Evolutionary conservation across 2,329 filamentous ascomycete species (phyloP), one percentile per base, ranked within the genome.

Genomic region (Zymoseptoria passerinii): DNA sequence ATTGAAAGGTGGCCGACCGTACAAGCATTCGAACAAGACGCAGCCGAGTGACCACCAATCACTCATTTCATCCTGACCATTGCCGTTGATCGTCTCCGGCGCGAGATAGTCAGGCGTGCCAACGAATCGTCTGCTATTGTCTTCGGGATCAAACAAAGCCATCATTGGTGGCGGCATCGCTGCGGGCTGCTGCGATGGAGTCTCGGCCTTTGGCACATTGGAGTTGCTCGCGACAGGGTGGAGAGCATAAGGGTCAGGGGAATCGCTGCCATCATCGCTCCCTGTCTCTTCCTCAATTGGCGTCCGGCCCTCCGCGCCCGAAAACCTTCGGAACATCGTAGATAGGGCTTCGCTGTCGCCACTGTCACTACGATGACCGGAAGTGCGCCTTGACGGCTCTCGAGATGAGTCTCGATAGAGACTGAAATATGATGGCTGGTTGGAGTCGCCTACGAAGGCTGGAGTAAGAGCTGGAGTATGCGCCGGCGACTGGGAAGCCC

Each of bases 11-110:
- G 94, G 94, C 58, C 90, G 87, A 0, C 94, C 94, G 69, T 90
- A 97, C 2, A 99, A 77, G 65, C 96, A 96, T 69, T 99, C 94
- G 68, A 96, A 99, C 74, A 97, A 78, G 66, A 99, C 97, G 72
- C 95, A 99, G 0, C 94, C 94, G n/a, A 99, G 81, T 20, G 94
- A 97, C 94, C 94, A 99, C 94, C 94, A 99, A 84, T 99, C 94
- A 71, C 94, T 97, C 65, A 92, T 94, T 73, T 97, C 92, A 69
- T 99, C 94, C 73, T 99, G 94, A 1, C 92, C 91, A 65, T 91
- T 86, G 53, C 95, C 94, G 64, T 90, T 92, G 70, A 99, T 95
- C 0, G 95, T 99, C 72, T 99, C 95, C 0, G 94, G 94, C 0
- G 94, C 94, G 13, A 99, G 82, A 71, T 99, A 99, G 73, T 99